A percentile compares a stretch with the other conserved stretches of the same genome.
Evolutionary conservation across 2,329 filamentous ascomycete species (phyloP).

Genomic region (Paradendryphiella salina): DNA sequence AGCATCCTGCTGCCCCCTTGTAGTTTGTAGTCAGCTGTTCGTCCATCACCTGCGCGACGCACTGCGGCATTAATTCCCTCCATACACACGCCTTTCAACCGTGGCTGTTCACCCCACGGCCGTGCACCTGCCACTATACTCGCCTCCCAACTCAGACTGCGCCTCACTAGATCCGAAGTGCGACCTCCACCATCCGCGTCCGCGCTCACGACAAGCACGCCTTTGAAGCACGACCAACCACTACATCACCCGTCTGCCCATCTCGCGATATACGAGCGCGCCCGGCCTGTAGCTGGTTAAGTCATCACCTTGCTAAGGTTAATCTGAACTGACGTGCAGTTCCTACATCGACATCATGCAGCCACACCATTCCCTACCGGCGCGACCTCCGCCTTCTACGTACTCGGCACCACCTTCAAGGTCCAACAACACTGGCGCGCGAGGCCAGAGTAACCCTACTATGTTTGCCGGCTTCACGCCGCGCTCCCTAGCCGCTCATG

Average conservation of each 20-base stretch:
- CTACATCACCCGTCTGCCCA: slow-evolving; percentile 9
- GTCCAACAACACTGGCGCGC: slow-evolving; percentile 32
- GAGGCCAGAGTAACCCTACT: slow-evolving; percentile 31
- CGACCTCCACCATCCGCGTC: slow-evolving; percentile 1
- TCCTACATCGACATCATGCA: slow-evolving; percentile 32
- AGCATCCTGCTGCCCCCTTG: slow-evolving; percentile 10
- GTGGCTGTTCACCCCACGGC: slow-evolving; percentile 13
- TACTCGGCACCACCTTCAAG: slow-evolving; percentile 65
- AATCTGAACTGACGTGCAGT: slow-evolving; percentile 21
- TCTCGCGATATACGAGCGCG: slow-evolving; percentile 8
- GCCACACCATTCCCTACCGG: slow-evolving; percentile 68
- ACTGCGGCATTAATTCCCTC: slow-evolving; percentile 22
- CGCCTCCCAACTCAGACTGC: slow-evolving; percentile 9
- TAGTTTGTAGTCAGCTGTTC: slow-evolving; percentile 15
- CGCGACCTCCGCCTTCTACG: slow-evolving; percentile 69
- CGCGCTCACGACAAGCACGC: not conserved
- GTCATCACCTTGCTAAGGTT: slow-evolving; percentile 25
- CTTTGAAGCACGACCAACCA: slow-evolving; percentile 3
- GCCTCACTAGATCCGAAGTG: slow-evolving; percentile 1
- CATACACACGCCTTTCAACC: slow-evolving; percentile 1
- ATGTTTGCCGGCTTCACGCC: slow-evolving; percentile 63
- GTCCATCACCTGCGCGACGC: slow-evolving; percentile 10
- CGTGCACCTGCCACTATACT: slow-evolving; percentile 7
- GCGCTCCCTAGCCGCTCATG: slow-evolving; percentile 55
- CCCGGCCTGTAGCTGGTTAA: slow-evolving; percentile 27